Conservation (phyloP, 2,329 filamentous ascomycete species). For the Fusarium sacchari region DNA sequence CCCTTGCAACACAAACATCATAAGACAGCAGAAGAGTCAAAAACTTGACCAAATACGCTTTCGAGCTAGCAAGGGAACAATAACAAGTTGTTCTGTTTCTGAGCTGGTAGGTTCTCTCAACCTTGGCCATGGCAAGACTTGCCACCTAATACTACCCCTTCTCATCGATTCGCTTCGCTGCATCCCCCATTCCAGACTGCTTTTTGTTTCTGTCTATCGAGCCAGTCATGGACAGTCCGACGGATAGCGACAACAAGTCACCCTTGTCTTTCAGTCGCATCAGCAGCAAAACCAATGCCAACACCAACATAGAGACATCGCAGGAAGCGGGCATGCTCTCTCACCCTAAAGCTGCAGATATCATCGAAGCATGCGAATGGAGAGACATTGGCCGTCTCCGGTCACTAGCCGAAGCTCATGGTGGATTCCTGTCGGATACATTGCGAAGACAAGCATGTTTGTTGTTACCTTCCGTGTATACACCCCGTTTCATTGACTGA, state of each 20-base stretch:
- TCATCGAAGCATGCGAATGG: conserved; percentile 67
- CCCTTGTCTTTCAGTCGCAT: conserved; percentile 13
- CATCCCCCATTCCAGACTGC: not conserved
- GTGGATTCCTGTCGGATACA: conserved; percentile 74
- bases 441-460: conserved; percentile 81
- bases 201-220: conserved; percentile 10
- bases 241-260: conserved; percentile 18
- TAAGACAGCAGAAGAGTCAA: not conserved
- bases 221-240: conserved; percentile 16
- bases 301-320: conserved; percentile 21
- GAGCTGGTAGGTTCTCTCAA: not conserved
- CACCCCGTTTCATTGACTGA: conserved; percentile 23
- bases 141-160: conserved; percentile 17
- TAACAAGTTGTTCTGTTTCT: not conserved
- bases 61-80: not conserved
- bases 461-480: conserved; percentile 49
- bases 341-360: conserved; percentile 50
- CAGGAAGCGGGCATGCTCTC: conserved; percentile 24
- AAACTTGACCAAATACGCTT: not conserved
- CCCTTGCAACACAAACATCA: conserved; percentile 11
- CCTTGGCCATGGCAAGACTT: conserved; percentile 24
- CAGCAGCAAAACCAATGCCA: conserved; percentile 18
- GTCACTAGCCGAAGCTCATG: conserved; percentile 67
- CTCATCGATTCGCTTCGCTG: not conserved
- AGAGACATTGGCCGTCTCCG: conserved; percentile 67